Evolutionary conservation across 192 early-diverging fungal genomes (phyloP).

Genomic region (Gaertneriomyces semiglobifer): DNA sequence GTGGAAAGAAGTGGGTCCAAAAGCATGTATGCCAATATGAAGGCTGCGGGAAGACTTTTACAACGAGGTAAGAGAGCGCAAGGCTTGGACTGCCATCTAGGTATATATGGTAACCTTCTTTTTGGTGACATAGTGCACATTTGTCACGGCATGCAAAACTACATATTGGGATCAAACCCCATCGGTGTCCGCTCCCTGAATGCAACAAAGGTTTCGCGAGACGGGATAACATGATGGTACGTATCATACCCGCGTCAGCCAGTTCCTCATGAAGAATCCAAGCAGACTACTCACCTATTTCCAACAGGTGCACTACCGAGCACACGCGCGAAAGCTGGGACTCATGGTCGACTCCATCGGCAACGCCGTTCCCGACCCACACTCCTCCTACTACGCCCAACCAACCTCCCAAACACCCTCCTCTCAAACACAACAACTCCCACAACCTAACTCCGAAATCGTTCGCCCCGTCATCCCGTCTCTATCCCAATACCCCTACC

Average conservation of each 20-base stretch:
- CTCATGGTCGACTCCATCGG: slow-evolving; percentile 6
- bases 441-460: no score
- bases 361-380: neutral
- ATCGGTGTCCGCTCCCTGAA: slow-evolving; percentile 21
- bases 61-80: slow-evolving; percentile 1
- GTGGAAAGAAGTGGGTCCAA: slow-evolving; percentile 4
- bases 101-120: neutral
- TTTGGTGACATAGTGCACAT: slow-evolving; percentile 1
- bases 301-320: slow-evolving; percentile 17
- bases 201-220: slow-evolving; percentile 24
- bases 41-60: slow-evolving; percentile 18
- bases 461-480: no score
- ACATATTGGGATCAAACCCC: slow-evolving; percentile 20
- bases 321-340: slow-evolving; percentile 16
- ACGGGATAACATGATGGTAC: slow-evolving; percentile 27
- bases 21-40: slow-evolving; percentile 10
- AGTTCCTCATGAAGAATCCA: neutral
- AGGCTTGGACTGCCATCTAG: neutral
- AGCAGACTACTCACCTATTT: neutral
- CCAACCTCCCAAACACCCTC: no score
- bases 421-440: no score
- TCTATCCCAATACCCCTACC: no score
- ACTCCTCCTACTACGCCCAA: neutral
- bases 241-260: neutral
- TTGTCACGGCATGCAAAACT: slow-evolving; percentile 14